phyloP scores from a whole-genome alignment of 2,329 filamentous ascomycete genomes.

The Exophiala xenobiotica region DNA sequence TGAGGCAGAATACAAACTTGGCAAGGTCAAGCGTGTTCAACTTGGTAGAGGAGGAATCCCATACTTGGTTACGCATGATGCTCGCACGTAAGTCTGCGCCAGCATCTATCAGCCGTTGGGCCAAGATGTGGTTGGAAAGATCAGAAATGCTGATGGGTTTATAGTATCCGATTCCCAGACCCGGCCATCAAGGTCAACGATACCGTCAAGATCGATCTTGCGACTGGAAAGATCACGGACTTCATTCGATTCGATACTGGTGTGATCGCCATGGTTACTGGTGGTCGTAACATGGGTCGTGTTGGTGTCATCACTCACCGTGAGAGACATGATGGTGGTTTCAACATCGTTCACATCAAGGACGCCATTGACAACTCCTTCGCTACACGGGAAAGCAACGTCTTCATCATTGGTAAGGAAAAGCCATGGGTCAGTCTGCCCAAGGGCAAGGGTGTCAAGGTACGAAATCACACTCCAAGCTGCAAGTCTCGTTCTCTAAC shows the following conservation, averaged over 20 bases:
- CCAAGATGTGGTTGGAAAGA: slow-evolving; percentile 81
- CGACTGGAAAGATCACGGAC: slow-evolving; percentile 96
- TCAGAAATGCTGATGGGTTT: slow-evolving; percentile 43
- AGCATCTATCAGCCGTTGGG: slow-evolving; percentile 99
- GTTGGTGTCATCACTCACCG: slow-evolving; percentile 99
- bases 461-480: no score
- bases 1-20: slow-evolving; percentile 99
- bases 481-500: no score
- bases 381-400: slow-evolving; percentile 98
- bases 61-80: slow-evolving; percentile 99
- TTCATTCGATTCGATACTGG: slow-evolving; percentile 99
- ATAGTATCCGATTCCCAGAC: slow-evolving; percentile 98
- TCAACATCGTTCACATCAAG: slow-evolving; percentile 99
- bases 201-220: slow-evolving; percentile 97
- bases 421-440: slow-evolving; percentile 99
- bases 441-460: slow-evolving; percentile 99
- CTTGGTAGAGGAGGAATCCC: slow-evolving; percentile 99
- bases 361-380: slow-evolving; percentile 99
- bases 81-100: slow-evolving; percentile 92
- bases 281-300: slow-evolving; percentile 99
- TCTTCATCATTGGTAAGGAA: slow-evolving; percentile 97
- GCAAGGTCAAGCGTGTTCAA: slow-evolving; percentile 99
- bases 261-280: slow-evolving; percentile 96
- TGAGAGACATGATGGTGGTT: slow-evolving; percentile 99
- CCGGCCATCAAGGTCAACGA: slow-evolving; percentile 99